A percentile compares a stretch with the other conserved stretches of the same genome.
Conservation (phyloP, 192 early-diverging fungal species). For the Coemansia sp. region DNA sequence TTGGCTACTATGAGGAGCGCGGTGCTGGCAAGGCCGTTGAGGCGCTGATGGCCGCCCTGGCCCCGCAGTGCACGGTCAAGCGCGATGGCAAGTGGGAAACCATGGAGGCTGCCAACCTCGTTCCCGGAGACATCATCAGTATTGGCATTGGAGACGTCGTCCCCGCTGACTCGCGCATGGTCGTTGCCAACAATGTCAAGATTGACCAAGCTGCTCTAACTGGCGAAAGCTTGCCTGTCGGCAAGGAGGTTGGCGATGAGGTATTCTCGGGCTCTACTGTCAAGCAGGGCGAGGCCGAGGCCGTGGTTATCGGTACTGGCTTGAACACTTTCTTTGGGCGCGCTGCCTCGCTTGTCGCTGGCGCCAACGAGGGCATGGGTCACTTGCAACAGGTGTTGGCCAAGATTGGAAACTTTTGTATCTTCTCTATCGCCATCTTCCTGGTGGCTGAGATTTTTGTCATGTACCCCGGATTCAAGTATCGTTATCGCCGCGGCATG, state of each 20-base stretch:
- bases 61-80: slow-evolving; percentile 85
- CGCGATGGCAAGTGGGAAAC: slow-evolving; percentile 78
- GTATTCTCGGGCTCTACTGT: slow-evolving; percentile 76
- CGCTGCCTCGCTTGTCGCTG: slow-evolving; percentile 72
- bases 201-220: slow-evolving; percentile 73
- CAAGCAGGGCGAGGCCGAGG: slow-evolving; percentile 78
- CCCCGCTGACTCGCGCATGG: slow-evolving; percentile 81
- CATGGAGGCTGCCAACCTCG: slow-evolving; percentile 72
- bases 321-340: slow-evolving; percentile 83
- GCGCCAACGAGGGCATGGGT: slow-evolving; percentile 70
- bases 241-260: slow-evolving; percentile 69
- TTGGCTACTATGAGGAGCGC: slow-evolving; percentile 89
- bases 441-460: slow-evolving; percentile 67
- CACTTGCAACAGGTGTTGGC: slow-evolving; percentile 73
- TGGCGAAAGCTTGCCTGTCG: slow-evolving; percentile 70
- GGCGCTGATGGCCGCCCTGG: slow-evolving; percentile 89
- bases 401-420: slow-evolving; percentile 77
- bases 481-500: slow-evolving; percentile 72
- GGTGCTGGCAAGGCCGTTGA: slow-evolving; percentile 89
- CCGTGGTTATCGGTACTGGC: slow-evolving; percentile 76
- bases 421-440: slow-evolving; percentile 71
- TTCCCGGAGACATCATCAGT: slow-evolving; percentile 87
- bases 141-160: slow-evolving; percentile 87
- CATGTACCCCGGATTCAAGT: slow-evolving; percentile 68
- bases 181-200: slow-evolving; percentile 63